These are phyloP conservation scores for Parasitella parasitica DNA, from an alignment of 371 early-diverging fungal genomes.

Conservation along the genomic window DNA sequence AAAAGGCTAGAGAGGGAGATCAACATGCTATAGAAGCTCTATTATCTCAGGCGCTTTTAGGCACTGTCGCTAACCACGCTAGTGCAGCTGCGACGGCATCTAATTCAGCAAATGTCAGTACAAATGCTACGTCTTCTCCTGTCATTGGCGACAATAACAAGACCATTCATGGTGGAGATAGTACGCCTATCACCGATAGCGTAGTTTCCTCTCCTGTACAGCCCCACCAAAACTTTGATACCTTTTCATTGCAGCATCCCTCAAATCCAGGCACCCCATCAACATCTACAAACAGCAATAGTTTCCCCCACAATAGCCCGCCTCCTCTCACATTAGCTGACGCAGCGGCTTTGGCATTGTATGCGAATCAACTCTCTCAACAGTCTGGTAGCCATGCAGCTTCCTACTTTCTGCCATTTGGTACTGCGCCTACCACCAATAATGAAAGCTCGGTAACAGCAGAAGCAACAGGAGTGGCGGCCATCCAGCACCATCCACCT, in stretches of 20 bases:
- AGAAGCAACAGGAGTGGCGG: conserved; percentile 16
- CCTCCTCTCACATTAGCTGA: conserved; percentile 37
- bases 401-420: background rate
- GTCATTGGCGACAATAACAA: background rate
- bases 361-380: conserved; percentile 40
- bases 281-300: background rate
- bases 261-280: background rate
- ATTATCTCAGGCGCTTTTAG: conserved; percentile 39
- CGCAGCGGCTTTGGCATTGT: conserved; percentile 44
- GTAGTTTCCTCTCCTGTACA: background rate
- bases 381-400: conserved; percentile 7
- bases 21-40: conserved; percentile 46
- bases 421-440: conserved; percentile 5
- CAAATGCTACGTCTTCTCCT: background rate
- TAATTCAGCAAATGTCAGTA: background rate
- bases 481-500: conserved; percentile 5
- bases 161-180: background rate
- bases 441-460: conserved; percentile 14
- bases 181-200: background rate
- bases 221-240: background rate
- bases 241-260: background rate
- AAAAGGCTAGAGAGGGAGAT: conserved; percentile 41
- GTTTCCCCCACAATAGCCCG: background rate
- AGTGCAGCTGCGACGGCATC: conserved; percentile 11
- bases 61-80: conserved; percentile 9